Base-by-base conservation (phyloP, 257 asterid species). In the Solanum infundibuliforme region DNA sequence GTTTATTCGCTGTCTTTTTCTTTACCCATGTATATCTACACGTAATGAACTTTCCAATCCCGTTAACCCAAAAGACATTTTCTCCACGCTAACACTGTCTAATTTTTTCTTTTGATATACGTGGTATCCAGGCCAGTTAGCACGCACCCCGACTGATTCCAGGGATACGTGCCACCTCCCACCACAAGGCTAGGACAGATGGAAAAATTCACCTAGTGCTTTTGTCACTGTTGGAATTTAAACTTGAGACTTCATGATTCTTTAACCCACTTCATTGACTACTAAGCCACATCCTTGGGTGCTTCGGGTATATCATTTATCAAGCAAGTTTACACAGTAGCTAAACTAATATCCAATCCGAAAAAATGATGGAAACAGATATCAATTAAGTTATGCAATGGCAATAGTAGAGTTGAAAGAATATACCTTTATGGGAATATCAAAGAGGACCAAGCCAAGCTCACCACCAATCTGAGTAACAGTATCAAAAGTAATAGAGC, bases 401-500 rank as follows among this genome's bases (percentile, higher is more conserved):
- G 10, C 41, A 48, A 5, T 2, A 31, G 41, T 1, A 29, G 69
- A 48, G 71, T 10, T 82, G 5, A 27, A 46, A 43, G 31, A 23
- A 4, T 11, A 38, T 88, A 97, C 99, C 99, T 93, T 46, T 2
- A 97, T 88, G 75, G 98, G 98, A 83, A 97, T 14, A 65, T 94
- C 92, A 85, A 97, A 72, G 66, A 91, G 84, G 88, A 85, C 20
- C 27, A 95, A 27, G 7, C 92, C 95, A 8, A 97, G 92, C 93
- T 89, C 91, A 31, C 98, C 99, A 32, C 87, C 89, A 48, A 97
- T 88, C 91, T 89, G 89, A 41, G 98, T 84, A 31, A 86, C 95
- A 85, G 98, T 94, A 90, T 96, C 98, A 48, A 97, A 92, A 41
- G 92, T 58, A 32, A 97, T 92, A 68, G 77, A 91, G 3, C 99